These are phyloP conservation scores for Phaeosphaeriaceae sp. DNA, from an alignment of 2,329 filamentous ascomycete genomes.

Conservation along the genomic window DNA sequence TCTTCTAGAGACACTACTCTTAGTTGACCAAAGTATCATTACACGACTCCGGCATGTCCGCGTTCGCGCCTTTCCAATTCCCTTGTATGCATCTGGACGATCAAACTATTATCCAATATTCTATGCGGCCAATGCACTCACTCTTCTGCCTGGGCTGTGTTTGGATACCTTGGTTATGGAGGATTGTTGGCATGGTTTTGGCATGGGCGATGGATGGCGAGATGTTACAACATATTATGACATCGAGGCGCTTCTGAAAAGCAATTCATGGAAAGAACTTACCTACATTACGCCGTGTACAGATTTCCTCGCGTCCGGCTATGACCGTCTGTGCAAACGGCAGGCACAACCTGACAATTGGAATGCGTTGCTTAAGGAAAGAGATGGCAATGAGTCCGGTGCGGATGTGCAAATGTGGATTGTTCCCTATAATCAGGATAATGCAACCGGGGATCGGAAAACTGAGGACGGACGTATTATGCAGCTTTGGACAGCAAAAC, in stretches of 20 bases:
- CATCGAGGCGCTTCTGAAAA: constrained; percentile 38
- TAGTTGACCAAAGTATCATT: constrained; percentile 36
- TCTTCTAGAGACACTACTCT: constrained; percentile 40
- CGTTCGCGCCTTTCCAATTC: constrained; percentile 43
- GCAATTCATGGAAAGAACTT: constrained; percentile 43
- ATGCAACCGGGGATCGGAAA: constrained; percentile 14
- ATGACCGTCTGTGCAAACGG: constrained; percentile 38
- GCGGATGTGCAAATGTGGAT: constrained; percentile 45
- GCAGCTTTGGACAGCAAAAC: constrained; percentile 36
- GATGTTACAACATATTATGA: constrained; percentile 45
- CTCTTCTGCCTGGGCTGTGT: constrained; percentile 40
- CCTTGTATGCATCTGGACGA: constrained; percentile 32
- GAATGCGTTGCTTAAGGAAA: constrained; percentile 37
- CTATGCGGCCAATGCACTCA: constrained; percentile 39
- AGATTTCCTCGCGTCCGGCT: constrained; percentile 43
- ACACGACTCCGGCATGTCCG: constrained; percentile 41
- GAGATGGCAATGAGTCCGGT: constrained; percentile 37
- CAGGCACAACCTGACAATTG: constrained; percentile 39
- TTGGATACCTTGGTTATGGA: constrained; percentile 41
- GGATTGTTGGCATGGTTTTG: constrained; percentile 46
- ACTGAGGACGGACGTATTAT: constrained; percentile 28
- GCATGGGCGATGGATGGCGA: constrained; percentile 41
- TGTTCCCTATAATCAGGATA: constrained; percentile 23
- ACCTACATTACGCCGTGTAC: constrained; percentile 42
- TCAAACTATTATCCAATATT: constrained; percentile 42